Base-by-base conservation (phyloP, 352 stramenopile genomes). In the Globisporangium middletonii region DNA sequence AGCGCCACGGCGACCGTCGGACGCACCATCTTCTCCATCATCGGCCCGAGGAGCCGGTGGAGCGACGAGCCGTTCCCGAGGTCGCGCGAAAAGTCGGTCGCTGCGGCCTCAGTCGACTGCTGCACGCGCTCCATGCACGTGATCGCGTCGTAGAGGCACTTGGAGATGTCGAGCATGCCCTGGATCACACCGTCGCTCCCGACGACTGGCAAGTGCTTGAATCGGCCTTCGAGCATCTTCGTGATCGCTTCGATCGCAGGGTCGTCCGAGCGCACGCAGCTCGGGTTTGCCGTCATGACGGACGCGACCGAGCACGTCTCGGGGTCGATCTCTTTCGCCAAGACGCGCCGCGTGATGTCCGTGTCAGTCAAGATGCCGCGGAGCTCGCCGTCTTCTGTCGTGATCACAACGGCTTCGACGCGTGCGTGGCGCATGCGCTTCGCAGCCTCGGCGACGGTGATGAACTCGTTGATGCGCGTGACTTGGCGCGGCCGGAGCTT, bases 1-100 rank as follows among this genome's bases (percentile, higher is more conserved):
- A 96, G 65, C 0, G 86, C 86, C 30, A 84, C 76, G 43, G 79
- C 76, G 18, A 96, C 84, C 0, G 86, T 96, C 37, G 86, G 86
- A 7, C 83, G 80, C 48, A 91, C 82, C 84, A 96, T 96, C 55
- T 92, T 89, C 59, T 94, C 83, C 77, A 94, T 94, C 82, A 92
- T 92, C 18, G 85, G 83, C 2, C 85, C 83, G 1, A 96, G 65
- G 38, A 92, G 46, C 9, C 82, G 73, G 41, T 94, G 79, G 53
- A 94, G 57, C 12, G 78, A 86, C 30, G 85, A 88, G 16, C 72
- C 74, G 5, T 71, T 77, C 35, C 79, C 82, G 19, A 92, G 65
- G 58, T 94, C 84, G 13, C 83, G 77, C 19, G 80, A 92, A 49
- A 94, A 90, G 55, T 96, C 83, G 3, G 65, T 83, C 27, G 86